A percentile compares a stretch with the other conserved stretches of the same genome.
Conservation (phyloP, 352 stramenopile genomes). For the Globisporangium cederbergense region DNA sequence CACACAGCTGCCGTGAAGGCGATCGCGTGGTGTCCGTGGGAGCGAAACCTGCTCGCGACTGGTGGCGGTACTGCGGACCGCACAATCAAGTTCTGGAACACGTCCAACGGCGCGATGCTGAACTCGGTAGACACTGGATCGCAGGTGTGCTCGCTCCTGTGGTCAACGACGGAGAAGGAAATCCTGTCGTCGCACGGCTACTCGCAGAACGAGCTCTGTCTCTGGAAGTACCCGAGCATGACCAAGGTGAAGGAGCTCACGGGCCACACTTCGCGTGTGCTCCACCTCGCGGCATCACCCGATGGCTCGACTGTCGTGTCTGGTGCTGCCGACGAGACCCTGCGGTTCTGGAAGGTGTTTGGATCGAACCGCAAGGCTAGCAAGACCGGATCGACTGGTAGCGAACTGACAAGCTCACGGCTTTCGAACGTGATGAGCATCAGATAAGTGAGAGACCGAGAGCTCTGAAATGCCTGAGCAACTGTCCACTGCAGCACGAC, state of each 20-base stretch:
- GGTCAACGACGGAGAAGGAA: constrained; percentile 92
- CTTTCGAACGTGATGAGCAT: constrained; percentile 83
- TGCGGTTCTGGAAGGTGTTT: constrained; percentile 99
- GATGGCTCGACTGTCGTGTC: constrained; percentile 97
- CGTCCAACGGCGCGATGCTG: constrained; percentile 91
- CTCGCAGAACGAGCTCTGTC: constrained; percentile 96
- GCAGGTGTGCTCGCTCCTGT: constrained; percentile 96
- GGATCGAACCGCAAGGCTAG: constrained; percentile 77
- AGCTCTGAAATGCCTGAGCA: neutral
- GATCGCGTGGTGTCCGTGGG: constrained; percentile 98
- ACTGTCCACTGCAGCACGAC: neutral
- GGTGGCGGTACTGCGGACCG: constrained; percentile 97
- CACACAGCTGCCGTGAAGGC: constrained; percentile 98
- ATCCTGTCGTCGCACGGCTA: constrained; percentile 98
- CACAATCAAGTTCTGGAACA: constrained; percentile 99
- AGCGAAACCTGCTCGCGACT: constrained; percentile 95
- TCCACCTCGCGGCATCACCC: constrained; percentile 96
- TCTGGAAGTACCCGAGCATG: constrained; percentile 99
- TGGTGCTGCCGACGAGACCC: constrained; percentile 96
- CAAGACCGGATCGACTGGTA: constrained; percentile 50
- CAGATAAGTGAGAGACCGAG: constrained; percentile 52
- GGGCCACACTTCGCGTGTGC: constrained; percentile 94
- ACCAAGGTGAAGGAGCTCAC: constrained; percentile 97
- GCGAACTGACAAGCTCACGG: constrained; percentile 58
- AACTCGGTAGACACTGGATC: constrained; percentile 97